Percentiles rank a stretch among this genome's conserved stretches.
These are phyloP conservation scores for Tillandsia leiboldiana DNA, from an alignment of 176 grass and related monocot species.

Conservation along the genomic window DNA sequence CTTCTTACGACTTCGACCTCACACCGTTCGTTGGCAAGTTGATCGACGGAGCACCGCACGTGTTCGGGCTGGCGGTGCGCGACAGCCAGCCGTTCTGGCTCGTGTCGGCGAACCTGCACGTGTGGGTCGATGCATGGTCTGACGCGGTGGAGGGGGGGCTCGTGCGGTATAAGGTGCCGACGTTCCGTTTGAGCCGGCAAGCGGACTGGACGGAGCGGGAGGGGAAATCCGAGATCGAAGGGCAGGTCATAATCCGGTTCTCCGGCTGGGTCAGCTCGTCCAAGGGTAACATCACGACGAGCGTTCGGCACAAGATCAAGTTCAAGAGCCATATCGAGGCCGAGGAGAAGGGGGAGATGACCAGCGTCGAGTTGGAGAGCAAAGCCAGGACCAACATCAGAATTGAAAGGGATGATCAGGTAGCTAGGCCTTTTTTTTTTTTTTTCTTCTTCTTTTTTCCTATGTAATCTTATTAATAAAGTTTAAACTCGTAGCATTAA, in stretches of 20 bases:
- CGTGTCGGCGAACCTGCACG: constrained; percentile 47
- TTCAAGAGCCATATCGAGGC: constrained; percentile 13
- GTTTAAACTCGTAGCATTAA: too few relatives aligned
- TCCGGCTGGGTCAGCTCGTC: constrained; percentile 51
- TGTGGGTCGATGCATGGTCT: constrained; percentile 51
- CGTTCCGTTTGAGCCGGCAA: constrained; percentile 3
- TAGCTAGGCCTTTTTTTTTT: neutral
- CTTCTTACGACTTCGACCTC: constrained; percentile 50
- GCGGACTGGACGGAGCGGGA: constrained; percentile 26
- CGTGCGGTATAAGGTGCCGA: constrained; percentile 21
- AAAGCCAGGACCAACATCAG: neutral
- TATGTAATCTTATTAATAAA: too few relatives aligned
- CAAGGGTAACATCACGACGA: constrained; percentile 32
- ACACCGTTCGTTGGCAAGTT: constrained; percentile 52
- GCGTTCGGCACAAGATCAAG: constrained; percentile 11
- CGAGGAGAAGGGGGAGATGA: constrained; percentile 10
- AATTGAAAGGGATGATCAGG: neutral
- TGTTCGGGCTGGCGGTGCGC: constrained; percentile 39
- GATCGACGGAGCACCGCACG: constrained; percentile 37
- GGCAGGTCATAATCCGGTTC: constrained; percentile 25
- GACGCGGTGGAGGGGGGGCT: constrained; percentile 25
- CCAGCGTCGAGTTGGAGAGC: constrained; percentile 4
- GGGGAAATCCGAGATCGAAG: constrained; percentile 32
- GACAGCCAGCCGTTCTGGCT: constrained; percentile 42
- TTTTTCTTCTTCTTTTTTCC: too few relatives aligned